These are phyloP conservation scores for Trichoderma breve DNA, from an alignment of 2,329 filamentous ascomycete species.

Conservation along the genomic window DNA sequence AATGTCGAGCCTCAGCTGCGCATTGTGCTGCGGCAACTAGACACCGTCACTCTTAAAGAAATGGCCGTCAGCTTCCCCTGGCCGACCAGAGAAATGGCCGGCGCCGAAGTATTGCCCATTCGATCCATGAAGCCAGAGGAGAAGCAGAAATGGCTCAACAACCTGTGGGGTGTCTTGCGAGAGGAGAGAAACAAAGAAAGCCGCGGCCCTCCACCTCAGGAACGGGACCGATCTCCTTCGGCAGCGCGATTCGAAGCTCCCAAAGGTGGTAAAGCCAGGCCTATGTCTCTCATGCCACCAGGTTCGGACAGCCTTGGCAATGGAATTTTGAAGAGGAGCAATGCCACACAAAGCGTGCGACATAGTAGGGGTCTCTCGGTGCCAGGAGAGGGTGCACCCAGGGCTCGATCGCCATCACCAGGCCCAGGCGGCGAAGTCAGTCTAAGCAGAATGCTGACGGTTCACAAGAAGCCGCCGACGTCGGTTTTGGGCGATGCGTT, in stretches of 20 bases:
- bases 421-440: slow-evolving; percentile 20
- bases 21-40: slow-evolving; percentile 34
- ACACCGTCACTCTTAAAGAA: slow-evolving; percentile 32
- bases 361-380: slow-evolving; percentile 21
- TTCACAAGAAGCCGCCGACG: slow-evolving; percentile 23
- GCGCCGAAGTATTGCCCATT: slow-evolving; percentile 35
- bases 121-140: slow-evolving; percentile 37
- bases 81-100: slow-evolving; percentile 37
- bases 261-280: slow-evolving; percentile 28
- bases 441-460: slow-evolving; percentile 21
- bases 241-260: slow-evolving; percentile 25
- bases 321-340: slow-evolving; percentile 17
- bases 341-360: slow-evolving; percentile 22
- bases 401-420: slow-evolving; percentile 11
- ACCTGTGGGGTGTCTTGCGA: slow-evolving; percentile 31
- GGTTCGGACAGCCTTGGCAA: background rate
- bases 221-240: slow-evolving; percentile 17
- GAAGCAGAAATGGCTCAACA: slow-evolving; percentile 35
- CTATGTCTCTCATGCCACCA: slow-evolving; percentile 26
- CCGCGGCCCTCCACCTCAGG: background rate
- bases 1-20: slow-evolving; percentile 34
- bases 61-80: slow-evolving; percentile 40
- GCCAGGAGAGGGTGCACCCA: background rate
- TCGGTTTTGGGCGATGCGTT: slow-evolving; percentile 24
- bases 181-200: slow-evolving; percentile 26